Base-by-base conservation (phyloP, 139 green algal genomes). In the Chlorella sp. region DNA sequence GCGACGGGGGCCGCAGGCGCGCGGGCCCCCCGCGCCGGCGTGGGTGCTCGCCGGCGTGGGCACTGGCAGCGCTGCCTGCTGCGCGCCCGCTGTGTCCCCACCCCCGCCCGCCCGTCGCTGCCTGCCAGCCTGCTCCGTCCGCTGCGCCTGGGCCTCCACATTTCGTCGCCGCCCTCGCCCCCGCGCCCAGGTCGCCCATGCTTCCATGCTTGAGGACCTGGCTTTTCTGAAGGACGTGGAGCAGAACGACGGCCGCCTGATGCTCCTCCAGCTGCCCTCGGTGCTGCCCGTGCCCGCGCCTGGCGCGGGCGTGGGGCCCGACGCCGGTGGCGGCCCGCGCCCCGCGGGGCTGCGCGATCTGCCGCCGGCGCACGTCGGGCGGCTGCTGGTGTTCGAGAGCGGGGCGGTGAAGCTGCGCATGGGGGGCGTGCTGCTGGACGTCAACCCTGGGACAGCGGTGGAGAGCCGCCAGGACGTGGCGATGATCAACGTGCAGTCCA, bases 321-420 rank as follows among this genome's bases (percentile, higher is more conserved):
- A 55, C 29, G 23, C 1, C 46, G 6, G 8, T 2, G 56, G 55
- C 66, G 3, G 41, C 69, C 45, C 61, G 41, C 63, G 42, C 19
- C 65, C 79, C 2, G 73, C 62, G 12, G 4, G 21, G 29, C 59
- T 84, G 25, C 27, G 19, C 11, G 59, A 83, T 23, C 42, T 79
- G 42, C 59, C 69, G 36, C 56, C 38, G 38, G 29, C 27, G 29
- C 41, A 29, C 19, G 50, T 84, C 7, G 69, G 83, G 25, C 84
- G 77, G 56, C 56, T 85, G 76, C 59, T 75, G 36, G 48, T 87
- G 61, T 76, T 75, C 74, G 78, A 83, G 68, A 94, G 85, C 72
- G 91, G 91, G 5, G 82, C 77, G 70, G 87, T 95, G 40, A 93
- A 94, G 84, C 46, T 93, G 77, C 80, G 82, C 58, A 73, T 95